These are phyloP conservation scores for Mortierella polycephala DNA, from an alignment of 371 early-diverging fungal species.

Conservation along the genomic window DNA sequence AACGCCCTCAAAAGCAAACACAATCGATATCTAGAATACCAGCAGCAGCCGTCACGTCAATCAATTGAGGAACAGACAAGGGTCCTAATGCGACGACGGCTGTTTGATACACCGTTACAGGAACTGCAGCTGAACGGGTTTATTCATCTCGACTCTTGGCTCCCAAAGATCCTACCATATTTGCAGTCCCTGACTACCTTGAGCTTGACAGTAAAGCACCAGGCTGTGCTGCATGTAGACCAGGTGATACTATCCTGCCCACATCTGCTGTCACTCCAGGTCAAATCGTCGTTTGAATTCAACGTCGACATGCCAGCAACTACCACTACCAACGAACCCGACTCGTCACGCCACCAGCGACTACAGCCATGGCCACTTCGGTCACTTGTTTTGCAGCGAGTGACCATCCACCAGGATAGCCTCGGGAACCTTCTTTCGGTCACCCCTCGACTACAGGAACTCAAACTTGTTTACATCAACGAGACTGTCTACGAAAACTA, in stretches of 20 bases:
- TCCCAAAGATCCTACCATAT: not conserved
- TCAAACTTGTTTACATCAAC: not conserved
- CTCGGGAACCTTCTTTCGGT: not conserved
- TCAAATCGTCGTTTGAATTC: not conserved
- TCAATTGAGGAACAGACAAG: not conserved
- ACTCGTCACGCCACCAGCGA: not conserved
- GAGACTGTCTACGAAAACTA: not conserved
- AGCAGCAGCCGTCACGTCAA: too few species aligned
- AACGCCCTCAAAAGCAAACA: too few species aligned
- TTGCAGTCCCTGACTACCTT: not conserved
- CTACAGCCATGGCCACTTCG: not conserved
- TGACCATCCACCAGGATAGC: not conserved
- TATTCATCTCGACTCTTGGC: not conserved
- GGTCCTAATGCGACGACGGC: not conserved
- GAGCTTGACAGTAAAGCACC: not conserved
- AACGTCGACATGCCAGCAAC: not conserved
- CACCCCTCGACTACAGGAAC: not conserved
- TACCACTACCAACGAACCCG: not conserved
- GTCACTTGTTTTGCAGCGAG: not conserved
- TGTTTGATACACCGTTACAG: not conserved
- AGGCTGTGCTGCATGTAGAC: not conserved
- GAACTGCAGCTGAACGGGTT: not conserved
- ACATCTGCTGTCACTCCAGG: not conserved
- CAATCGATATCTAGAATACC: too few species aligned
- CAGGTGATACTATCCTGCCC: not conserved